Percentiles rank a stretch among this genome's conserved stretches.
These are phyloP conservation scores for Penicillium sp. DNA, from an alignment of 2,329 filamentous ascomycete genomes.

Conservation along the genomic window DNA sequence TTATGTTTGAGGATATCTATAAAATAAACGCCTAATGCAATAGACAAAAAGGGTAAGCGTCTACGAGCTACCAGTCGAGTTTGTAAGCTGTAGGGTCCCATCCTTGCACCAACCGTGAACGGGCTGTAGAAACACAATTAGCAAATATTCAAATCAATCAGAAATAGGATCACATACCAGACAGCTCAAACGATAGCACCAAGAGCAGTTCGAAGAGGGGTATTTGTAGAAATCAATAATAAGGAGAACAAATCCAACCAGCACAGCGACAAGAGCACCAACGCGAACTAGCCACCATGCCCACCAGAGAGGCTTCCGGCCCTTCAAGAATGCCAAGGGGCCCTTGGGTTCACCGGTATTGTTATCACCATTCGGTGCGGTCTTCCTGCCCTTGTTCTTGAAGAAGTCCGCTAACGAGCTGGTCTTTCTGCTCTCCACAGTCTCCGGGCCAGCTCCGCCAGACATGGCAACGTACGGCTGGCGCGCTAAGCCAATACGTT, in stretches of 20 bases:
- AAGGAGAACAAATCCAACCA: constrained; percentile 82
- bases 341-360: constrained; percentile 7
- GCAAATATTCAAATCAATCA: constrained; percentile 1
- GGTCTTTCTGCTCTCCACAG: constrained; percentile 42
- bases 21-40: not conserved
- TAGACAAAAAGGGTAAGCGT: not conserved
- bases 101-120: constrained; percentile 48
- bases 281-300: constrained; percentile 89
- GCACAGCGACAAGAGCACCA: constrained; percentile 72
- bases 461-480: constrained; percentile 70
- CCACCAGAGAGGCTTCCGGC: constrained; percentile 93
- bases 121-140: constrained; percentile 30
- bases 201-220: constrained; percentile 67
- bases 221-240: constrained; percentile 88
- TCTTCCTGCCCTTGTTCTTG: constrained; percentile 58
- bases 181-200: constrained; percentile 96
- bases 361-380: constrained; percentile 8
- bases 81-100: constrained; percentile 27
- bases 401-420: constrained; percentile 52
- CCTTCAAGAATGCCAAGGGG: constrained; percentile 76
- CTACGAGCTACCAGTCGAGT: not conserved
- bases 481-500: constrained; percentile 67
- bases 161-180: constrained; percentile 62
- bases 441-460: constrained; percentile 42
- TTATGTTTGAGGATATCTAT: not conserved